A percentile compares a stretch with the other conserved stretches of the same genome.
phyloP scores from a whole-genome alignment of 495 filamentous ascomycete genomes.

The Trichoderma asperelloides region DNA sequence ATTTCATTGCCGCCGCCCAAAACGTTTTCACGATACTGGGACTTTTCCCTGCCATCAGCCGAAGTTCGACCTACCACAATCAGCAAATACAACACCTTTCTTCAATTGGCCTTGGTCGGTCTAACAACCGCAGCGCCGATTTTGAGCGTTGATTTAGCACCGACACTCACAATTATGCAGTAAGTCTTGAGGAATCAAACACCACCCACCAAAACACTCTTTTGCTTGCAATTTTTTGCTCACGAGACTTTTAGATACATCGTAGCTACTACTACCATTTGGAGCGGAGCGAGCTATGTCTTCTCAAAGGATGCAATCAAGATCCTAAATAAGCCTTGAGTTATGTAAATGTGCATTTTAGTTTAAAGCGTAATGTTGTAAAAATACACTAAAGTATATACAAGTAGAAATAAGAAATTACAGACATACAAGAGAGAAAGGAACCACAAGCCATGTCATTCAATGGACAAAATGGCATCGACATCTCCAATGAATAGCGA shows the following conservation, averaged over 20 bases:
- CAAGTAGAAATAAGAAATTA: not conserved
- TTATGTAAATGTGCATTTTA: not conserved
- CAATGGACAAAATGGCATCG: too few species aligned
- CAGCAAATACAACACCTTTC: constrained; percentile 79
- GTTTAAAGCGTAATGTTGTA: not conserved
- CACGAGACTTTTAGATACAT: constrained; percentile 43
- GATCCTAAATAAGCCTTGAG: constrained; percentile 49
- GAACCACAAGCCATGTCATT: not conserved
- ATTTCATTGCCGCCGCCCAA: constrained; percentile 88
- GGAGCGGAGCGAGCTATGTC: constrained; percentile 77
- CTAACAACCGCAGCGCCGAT: constrained; percentile 67
- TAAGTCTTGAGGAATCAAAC: constrained; percentile 40
- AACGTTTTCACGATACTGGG: constrained; percentile 92
- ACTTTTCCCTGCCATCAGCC: constrained; percentile 85
- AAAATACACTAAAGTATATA: not conserved
- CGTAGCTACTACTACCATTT: constrained; percentile 72
- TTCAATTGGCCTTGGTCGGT: constrained; percentile 74
- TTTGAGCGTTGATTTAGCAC: constrained; percentile 46
- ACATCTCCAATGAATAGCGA: too few species aligned
- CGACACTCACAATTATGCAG: constrained; percentile 58
- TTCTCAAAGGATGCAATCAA: constrained; percentile 75
- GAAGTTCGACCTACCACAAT: constrained; percentile 88
- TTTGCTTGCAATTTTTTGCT: too few species aligned
- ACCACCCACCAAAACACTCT: too few species aligned
- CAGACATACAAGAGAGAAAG: not conserved